A percentile compares a stretch with the other conserved stretches of the same genome.
phyloP scores from a whole-genome alignment of 1,284 basidiomycete species.

The Omphalotus olearius region DNA sequence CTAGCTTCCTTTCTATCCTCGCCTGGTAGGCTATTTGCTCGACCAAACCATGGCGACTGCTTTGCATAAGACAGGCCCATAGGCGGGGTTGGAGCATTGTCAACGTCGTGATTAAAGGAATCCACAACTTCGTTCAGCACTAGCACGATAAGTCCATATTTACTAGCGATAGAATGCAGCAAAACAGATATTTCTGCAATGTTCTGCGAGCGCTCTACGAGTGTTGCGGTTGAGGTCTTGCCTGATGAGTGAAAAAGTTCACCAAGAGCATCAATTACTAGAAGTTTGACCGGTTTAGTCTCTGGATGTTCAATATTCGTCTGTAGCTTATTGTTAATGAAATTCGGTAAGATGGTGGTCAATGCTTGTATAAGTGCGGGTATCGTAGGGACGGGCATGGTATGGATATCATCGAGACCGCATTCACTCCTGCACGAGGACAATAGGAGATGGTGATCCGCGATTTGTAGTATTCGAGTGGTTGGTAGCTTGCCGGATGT shows the following conservation, averaged over 20 bases:
- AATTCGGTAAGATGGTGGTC: slow-evolving; percentile 55
- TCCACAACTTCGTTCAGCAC: slow-evolving; percentile 88
- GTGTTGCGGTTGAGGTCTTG: slow-evolving; percentile 51
- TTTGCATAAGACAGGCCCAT: slow-evolving; percentile 53
- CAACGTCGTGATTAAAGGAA: slow-evolving; percentile 44
- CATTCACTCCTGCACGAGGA: slow-evolving; percentile 33
- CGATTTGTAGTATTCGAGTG: slow-evolving; percentile 54
- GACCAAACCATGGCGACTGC: slow-evolving; percentile 76
- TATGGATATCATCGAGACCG: slow-evolving; percentile 66
- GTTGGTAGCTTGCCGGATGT: slow-evolving; percentile 74
- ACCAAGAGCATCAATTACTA: slow-evolving; percentile 80
- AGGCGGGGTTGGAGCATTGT: slow-evolving; percentile 20
- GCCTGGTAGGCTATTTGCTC: slow-evolving; percentile 50
- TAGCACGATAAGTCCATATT: slow-evolving; percentile 66
- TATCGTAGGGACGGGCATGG: slow-evolving; percentile 53
- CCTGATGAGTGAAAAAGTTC: slow-evolving; percentile 69
- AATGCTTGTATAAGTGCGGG: slow-evolving; percentile 66
- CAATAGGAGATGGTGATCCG: slow-evolving; percentile 44
- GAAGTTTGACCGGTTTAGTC: slow-evolving; percentile 57
- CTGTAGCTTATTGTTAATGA: slow-evolving; percentile 39
- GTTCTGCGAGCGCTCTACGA: slow-evolving; percentile 66
- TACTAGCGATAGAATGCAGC: slow-evolving; percentile 65
- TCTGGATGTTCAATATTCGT: slow-evolving; percentile 12
- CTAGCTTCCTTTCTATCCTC: slow-evolving; percentile 73
- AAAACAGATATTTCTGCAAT: slow-evolving; percentile 62